Evolutionary conservation across 2,329 filamentous ascomycete species (phyloP).

Genomic region (Ceratocystis smalleyi): DNA sequence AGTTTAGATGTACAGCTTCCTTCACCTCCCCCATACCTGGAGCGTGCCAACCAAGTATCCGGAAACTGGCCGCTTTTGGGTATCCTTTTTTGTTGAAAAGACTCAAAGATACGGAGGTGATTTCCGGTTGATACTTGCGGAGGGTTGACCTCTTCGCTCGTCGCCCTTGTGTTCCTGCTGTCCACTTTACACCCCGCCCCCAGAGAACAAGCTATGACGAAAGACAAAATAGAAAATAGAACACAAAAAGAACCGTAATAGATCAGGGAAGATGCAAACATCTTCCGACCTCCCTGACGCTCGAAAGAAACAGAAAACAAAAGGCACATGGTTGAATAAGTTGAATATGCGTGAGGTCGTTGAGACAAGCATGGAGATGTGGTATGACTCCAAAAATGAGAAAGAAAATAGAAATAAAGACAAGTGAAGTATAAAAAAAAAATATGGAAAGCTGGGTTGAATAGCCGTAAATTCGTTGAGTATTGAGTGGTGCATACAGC

Average conservation of each 20-base stretch:
- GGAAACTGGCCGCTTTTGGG: neutral
- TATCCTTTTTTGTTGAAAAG: slow-evolving; percentile 1
- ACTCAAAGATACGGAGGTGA: neutral
- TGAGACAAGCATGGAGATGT: slow-evolving; percentile 11
- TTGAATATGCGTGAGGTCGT: slow-evolving; percentile 11
- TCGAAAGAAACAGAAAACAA: neutral
- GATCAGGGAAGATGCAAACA: neutral
- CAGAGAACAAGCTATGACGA: neutral
- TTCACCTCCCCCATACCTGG: neutral
- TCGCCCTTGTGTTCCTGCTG: neutral
- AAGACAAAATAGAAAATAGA: neutral
- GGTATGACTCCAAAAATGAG: neutral
- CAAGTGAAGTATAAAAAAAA: slow-evolving; percentile 8
- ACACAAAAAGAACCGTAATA: neutral
- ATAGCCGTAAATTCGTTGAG: slow-evolving; percentile 17
- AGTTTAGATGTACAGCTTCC: neutral
- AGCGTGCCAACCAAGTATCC: neutral
- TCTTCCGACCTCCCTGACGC: neutral
- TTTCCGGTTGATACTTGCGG: neutral
- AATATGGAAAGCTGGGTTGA: slow-evolving; percentile 16
- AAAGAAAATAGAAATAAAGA: neutral
- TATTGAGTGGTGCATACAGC: slow-evolving; percentile 4
- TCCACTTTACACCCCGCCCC: neutral
- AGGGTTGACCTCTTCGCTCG: neutral
- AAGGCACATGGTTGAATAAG: slow-evolving; percentile 12